Base-by-base conservation (phyloP, 1,139 yeast species). In the Candida pseudoviswanathii region DNA sequence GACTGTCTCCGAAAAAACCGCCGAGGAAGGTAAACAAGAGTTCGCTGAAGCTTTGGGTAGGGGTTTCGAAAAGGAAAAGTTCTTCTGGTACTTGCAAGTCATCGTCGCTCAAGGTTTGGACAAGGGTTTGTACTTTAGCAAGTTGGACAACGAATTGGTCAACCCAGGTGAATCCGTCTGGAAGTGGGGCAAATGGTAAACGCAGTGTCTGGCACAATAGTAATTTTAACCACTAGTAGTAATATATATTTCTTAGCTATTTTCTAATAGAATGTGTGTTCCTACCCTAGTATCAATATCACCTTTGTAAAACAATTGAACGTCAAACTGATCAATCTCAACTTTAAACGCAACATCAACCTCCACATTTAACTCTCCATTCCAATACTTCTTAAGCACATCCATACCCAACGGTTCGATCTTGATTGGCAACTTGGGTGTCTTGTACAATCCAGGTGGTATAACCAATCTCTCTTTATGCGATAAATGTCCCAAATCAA, bases 91-190 rank as follows among this genome's bases (percentile, higher is more conserved):
- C 55, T 62, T 77, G 49, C 68, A 67, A 38, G 53, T 46, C 26
- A 50, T 54, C 30, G 41, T 49, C 43, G 55, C 56, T 45, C 63
- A 71, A 36, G 70, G 63, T 47, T 62, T 59, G 38, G 80, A 71
- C 48, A 62, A 70, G 27, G 82, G 81, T 51, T 48, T 67, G 24
- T 56, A 63, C 41, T 71, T 67, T 52, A 58, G 63, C 31, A 52
- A 54, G 8, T 67, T 67, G 54, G 78, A 80, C 43, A 73, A 75
- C 49, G 86, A 83, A 57, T 58, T 78, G 37, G 70, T 83, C 48
- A 83, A 83, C 61, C 87, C 87, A 1, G 72, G 71, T 22, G 79
- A 79, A 62, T 62, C 68, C 2, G 58, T 76, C 44, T 83, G 84
- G 79, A 75, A 74, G 57, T 82, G 86, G 86, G 69, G 57, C 30